Conservation (phyloP, 495 filamentous ascomycete species). For the Penicillium herquei region DNA sequence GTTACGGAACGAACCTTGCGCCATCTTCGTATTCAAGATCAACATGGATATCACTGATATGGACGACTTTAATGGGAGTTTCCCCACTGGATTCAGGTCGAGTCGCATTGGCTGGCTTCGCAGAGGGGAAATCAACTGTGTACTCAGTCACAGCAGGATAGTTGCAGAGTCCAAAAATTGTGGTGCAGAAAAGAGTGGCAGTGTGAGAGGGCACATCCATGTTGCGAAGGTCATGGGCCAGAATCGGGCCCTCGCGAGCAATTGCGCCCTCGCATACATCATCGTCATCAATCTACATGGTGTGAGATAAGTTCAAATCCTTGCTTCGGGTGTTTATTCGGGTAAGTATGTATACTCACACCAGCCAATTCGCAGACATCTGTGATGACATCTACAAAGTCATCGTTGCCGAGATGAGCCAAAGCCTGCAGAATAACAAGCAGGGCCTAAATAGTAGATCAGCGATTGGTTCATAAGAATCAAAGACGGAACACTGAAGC, state of each 20-base stretch:
- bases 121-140: constrained; percentile 42
- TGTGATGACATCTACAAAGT: constrained; percentile 40
- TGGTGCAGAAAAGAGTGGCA: constrained; percentile 45
- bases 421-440: constrained; percentile 42
- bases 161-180: constrained; percentile 50
- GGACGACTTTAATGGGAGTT: constrained; percentile 48
- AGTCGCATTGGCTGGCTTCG: constrained; percentile 33
- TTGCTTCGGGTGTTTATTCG: no score
- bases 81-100: constrained; percentile 45
- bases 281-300: constrained; percentile 33
- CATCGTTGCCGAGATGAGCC: constrained; percentile 40
- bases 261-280: constrained; percentile 51
- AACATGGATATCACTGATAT: constrained; percentile 55
- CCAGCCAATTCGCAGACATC: constrained; percentile 43
- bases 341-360: constrained; percentile 21
- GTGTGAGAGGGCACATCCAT: constrained; percentile 47
- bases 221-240: constrained; percentile 45
- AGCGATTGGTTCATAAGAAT: neutral
- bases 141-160: constrained; percentile 41
- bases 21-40: constrained; percentile 50
- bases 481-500: neutral
- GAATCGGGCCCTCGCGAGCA: constrained; percentile 46
- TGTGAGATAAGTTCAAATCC: no score
- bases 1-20: constrained; percentile 23
- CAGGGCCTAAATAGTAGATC: constrained; percentile 26